These are phyloP conservation scores for Phytophthora pluvialis DNA, from an alignment of 352 stramenopile species.

Conservation along the genomic window DNA sequence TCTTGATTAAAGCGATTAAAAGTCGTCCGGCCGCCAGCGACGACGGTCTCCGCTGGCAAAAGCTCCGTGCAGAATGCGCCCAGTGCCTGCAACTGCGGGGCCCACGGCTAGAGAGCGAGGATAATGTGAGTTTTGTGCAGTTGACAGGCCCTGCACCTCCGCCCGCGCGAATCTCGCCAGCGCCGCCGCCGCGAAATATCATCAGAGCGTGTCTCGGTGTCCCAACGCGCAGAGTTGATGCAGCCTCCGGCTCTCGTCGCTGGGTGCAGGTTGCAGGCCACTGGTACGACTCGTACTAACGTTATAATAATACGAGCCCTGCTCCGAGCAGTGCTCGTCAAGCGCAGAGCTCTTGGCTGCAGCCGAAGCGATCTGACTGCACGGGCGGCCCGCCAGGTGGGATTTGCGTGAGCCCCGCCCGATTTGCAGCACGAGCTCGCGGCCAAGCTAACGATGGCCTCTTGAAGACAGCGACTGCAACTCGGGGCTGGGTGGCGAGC, in stretches of 20 bases:
- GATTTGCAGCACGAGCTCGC: conserved; percentile 30
- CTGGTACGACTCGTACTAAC: too few relatives aligned
- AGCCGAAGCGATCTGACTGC: conserved; percentile 5
- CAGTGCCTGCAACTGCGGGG: neutral
- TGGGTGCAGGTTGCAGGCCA: conserved; percentile 10
- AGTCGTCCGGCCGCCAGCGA: neutral
- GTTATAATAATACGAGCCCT: neutral
- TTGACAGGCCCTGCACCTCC: neutral
- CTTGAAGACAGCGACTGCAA: conserved; percentile 2
- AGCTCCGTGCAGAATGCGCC: neutral
- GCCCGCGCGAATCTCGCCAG: conserved; percentile 4
- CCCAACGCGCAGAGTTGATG: conserved; percentile 14
- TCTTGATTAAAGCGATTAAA: conserved; percentile 37
- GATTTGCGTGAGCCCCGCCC: conserved; percentile 14
- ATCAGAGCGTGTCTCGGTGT: conserved; percentile 1
- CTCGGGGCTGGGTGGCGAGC: neutral
- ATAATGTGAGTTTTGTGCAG: neutral
- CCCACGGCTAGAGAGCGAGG: neutral
- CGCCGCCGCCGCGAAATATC: conserved; percentile 11
- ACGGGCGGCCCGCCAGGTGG: conserved; percentile 12
- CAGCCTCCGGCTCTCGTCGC: conserved; percentile 23
- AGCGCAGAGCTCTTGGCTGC: conserved; percentile 10
- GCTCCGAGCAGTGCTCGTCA: neutral
- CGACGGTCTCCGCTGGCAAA: neutral
- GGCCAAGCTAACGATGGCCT: conserved; percentile 5